A percentile compares a stretch with the other conserved stretches of the same genome.
Evolutionary conservation across 345 rosid species (phyloP).

Genomic region (Theobroma cacao): DNA sequence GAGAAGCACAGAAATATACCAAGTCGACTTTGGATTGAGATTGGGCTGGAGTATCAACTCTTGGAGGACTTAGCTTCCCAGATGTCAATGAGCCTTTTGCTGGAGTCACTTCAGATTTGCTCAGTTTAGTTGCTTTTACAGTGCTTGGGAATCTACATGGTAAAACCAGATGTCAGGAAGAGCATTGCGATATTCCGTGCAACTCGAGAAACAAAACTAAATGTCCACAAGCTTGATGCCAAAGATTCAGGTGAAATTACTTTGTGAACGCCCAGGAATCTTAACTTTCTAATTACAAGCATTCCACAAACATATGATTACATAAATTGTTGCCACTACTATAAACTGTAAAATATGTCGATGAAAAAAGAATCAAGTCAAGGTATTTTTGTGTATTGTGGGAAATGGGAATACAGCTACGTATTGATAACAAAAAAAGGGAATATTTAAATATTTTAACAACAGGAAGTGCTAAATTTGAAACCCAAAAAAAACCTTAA

Average conservation of each 20-base stretch:
- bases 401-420: neutral
- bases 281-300: neutral
- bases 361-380: neutral
- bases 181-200: neutral
- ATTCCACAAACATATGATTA: neutral
- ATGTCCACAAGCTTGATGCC: neutral
- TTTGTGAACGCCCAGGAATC: neutral
- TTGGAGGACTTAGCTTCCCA: constrained; percentile 50
- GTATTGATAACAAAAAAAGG: neutral
- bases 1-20: constrained; percentile 39
- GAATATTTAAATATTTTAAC: neutral
- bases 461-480: neutral
- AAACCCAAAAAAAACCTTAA: neutral
- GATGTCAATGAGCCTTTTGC: constrained; percentile 59
- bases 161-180: constrained; percentile 7
- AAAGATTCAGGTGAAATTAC: neutral
- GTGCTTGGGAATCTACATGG: constrained; percentile 71
- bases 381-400: neutral
- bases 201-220: neutral
- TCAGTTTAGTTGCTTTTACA: constrained; percentile 49
- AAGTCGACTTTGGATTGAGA: constrained; percentile 48
- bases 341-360: neutral
- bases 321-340: neutral
- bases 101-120: constrained; percentile 58
- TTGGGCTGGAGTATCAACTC: constrained; percentile 38